Percentiles rank a stretch among this genome's conserved stretches.
These are phyloP conservation scores for Tetrahymena thermophila DNA, from an alignment of 73 alveolate species.

Conservation along the genomic window DNA sequence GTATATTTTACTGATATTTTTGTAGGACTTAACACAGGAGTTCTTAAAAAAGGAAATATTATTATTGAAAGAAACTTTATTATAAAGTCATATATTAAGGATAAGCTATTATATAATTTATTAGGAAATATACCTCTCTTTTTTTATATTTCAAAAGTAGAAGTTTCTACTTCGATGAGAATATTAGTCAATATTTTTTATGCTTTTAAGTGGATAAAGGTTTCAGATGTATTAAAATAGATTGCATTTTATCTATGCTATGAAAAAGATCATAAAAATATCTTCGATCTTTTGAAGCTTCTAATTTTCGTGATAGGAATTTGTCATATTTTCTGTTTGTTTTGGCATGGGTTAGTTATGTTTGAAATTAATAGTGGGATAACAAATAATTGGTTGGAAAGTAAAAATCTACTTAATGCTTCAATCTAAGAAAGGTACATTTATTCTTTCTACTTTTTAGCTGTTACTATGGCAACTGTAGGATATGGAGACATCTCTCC, in stretches of 20 bases:
- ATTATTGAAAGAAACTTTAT: neutral
- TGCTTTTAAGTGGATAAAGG: neutral
- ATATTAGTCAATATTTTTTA: too few species aligned
- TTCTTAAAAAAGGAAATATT: neutral
- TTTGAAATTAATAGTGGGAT: neutral
- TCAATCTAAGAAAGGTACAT: neutral
- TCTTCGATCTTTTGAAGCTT: neutral
- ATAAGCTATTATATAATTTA: neutral
- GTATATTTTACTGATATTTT: neutral
- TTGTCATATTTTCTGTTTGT: neutral
- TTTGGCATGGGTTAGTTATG: neutral
- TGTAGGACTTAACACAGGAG: neutral
- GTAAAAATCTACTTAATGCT: neutral
- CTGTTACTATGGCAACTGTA: slow-evolving; percentile 70
- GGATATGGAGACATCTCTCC: slow-evolving; percentile 90
- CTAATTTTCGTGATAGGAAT: neutral
- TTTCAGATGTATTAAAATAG: neutral
- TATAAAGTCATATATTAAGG: too few species aligned
- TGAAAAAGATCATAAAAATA: neutral
- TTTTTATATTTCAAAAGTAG: neutral
- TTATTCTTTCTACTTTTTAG: slow-evolving; percentile 61
- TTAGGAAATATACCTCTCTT: neutral
- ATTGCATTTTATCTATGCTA: neutral
- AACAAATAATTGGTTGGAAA: neutral
- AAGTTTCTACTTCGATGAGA: neutral